A percentile compares a stretch with the other conserved stretches of the same genome.
phyloP scores from a whole-genome alignment of 2,329 filamentous ascomycete species.

The Colletotrichum sidae region DNA sequence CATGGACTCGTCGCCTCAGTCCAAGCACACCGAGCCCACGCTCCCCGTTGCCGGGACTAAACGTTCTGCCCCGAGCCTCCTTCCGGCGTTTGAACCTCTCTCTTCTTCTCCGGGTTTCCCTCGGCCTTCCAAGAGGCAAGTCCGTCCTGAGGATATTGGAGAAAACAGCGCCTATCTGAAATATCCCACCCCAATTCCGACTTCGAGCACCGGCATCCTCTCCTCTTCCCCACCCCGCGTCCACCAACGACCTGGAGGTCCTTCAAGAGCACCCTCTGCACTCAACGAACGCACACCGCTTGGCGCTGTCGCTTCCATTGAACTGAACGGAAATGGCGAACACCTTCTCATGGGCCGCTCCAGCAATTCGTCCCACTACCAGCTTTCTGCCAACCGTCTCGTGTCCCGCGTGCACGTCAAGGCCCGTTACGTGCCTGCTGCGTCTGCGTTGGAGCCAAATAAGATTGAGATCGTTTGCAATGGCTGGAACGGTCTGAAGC shows the following conservation, averaged over 20 bases:
- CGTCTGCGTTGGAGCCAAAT: slow-evolving; percentile 75
- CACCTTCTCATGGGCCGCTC: slow-evolving; percentile 89
- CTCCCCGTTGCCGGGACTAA: slow-evolving; percentile 63
- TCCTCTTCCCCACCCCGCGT: slow-evolving; percentile 82
- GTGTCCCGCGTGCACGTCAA: slow-evolving; percentile 95
- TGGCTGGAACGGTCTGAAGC: slow-evolving; percentile 94
- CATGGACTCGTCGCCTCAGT: slow-evolving; percentile 56
- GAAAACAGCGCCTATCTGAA: slow-evolving; percentile 66
- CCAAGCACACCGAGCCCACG: slow-evolving; percentile 48
- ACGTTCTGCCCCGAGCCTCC: slow-evolving; percentile 73
- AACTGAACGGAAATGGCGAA: slow-evolving; percentile 85
- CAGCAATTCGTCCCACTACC: slow-evolving; percentile 94
- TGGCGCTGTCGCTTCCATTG: slow-evolving; percentile 83
- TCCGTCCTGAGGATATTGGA: slow-evolving; percentile 50
- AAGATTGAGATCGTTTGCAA: slow-evolving; percentile 90
- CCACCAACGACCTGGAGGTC: slow-evolving; percentile 29
- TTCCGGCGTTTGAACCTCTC: slow-evolving; percentile 83
- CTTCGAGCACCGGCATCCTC: slow-evolving; percentile 91
- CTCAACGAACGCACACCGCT: slow-evolving; percentile 86
- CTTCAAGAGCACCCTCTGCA: slow-evolving; percentile 62
- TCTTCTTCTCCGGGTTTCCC: slow-evolving; percentile 82
- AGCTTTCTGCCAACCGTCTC: slow-evolving; percentile 90
- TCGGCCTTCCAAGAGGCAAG: slow-evolving; percentile 76
- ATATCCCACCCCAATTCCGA: slow-evolving; percentile 94
- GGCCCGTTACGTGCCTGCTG: slow-evolving; percentile 82